Evolutionary conservation across 768 basidiomycete genomes (phyloP), one percentile per base, ranked within the genome.

Genomic region (Paxillus ammoniavirescens): DNA sequence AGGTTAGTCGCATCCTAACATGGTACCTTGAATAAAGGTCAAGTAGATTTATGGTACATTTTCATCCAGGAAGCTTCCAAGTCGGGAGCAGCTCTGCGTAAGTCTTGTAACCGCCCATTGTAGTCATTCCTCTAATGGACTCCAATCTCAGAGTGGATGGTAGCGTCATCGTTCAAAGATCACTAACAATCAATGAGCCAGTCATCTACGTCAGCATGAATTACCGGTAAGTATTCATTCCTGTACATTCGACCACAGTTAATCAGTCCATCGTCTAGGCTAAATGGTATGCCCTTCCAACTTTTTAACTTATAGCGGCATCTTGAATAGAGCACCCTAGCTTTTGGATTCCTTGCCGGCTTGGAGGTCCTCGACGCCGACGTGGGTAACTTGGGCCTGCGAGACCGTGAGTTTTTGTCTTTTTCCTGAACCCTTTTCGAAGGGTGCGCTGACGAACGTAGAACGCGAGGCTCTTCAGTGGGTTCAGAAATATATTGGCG

Each of bases 371-470:
- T 75, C 45, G 72, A 67, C 4, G 82, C 77, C 3, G 78, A 77
- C 2, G 71, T 81, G 8, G 82, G 79, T 1, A 89, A 88, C 61
- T 71, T 86, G 18, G 87, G 87, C n/a, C 69, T 89, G 21, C 79
- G 78, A 52, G 86, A 88, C 69, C 82, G 82, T 82, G 59, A 65
- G 80, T 71, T 9, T 13, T 31, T 33, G 5, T 50, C 38, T 5
- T 1, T 30, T 26, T 15, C 30, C 26, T 14, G 31, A n/a, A 28
- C 15, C 13, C n/a, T 2, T 30, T 7, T 26, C 15, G 18, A 26
- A 45, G 7, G 17, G 9, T 17, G 17, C 6, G n/a, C 43, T 26
- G 23, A 26, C 9, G 14, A 6, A 13, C 54, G 52, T 65, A 86
- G 80, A 82, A 62, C 75, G 81, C 23, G 67, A 79, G 33, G 84